These are phyloP conservation scores for Solanum pimpinellifolium DNA, from an alignment of 257 asterid species.

Conservation along the genomic window DNA sequence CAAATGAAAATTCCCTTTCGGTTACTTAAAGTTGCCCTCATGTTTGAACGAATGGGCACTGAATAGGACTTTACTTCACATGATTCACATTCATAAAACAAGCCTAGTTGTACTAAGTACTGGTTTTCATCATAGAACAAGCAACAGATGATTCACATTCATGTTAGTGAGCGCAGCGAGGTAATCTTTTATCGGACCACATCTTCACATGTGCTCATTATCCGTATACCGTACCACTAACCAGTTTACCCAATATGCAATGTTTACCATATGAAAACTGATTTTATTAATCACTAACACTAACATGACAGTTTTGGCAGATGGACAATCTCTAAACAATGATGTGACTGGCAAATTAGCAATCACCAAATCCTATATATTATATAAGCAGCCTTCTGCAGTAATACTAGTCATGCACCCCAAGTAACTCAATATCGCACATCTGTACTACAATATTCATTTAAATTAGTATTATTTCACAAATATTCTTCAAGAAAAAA, in stretches of 20 bases:
- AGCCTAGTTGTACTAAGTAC: too few species aligned
- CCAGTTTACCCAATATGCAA: background rate
- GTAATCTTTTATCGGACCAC: background rate
- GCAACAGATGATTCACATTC: background rate
- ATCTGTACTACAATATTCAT: background rate
- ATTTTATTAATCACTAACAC: background rate
- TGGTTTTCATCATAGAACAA: background rate
- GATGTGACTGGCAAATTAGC: background rate
- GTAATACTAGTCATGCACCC: background rate
- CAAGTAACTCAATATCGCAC: background rate
- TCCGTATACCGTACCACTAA: background rate
- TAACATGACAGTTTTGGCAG: background rate
- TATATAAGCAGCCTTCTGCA: background rate
- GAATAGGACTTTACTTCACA: background rate
- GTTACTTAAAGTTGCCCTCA: background rate
- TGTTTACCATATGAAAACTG: background rate
- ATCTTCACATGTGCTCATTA: background rate
- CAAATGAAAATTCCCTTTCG: background rate
- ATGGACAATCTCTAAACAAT: background rate
- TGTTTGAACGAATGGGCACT: background rate
- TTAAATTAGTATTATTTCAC: background rate
- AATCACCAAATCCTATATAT: background rate
- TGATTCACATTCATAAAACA: background rate
- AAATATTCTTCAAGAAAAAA: background rate
- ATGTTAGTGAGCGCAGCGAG: background rate